Evolutionary conservation across 805 yeast genomes (phyloP), one percentile per base, ranked within the genome.

Genomic region (Blastobotrys chiropterorum): DNA sequence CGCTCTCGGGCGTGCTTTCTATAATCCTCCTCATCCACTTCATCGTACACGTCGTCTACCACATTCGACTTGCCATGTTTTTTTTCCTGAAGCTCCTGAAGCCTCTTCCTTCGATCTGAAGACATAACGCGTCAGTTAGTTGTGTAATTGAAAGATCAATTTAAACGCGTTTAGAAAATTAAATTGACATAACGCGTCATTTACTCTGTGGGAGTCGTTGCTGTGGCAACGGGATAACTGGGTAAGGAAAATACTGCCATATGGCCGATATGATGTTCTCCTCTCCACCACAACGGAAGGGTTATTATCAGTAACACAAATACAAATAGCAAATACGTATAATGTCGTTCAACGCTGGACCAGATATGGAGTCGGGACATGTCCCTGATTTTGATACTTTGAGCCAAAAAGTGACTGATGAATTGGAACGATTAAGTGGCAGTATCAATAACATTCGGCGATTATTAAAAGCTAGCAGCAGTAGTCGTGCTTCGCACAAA

Each of bases 11-110:
- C 87, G 64, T 81, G 86, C 59, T 78, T 78, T 59, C 92, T 75
- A 68, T 81, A 92, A 38, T 83, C 81, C 30, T 77, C 82, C 61
- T 90, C 96, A 63, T 86, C 95, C 3, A 90, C 84, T 62, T 88
- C 90, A 61, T 92, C 97, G 65, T 90, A 94, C 54, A 92, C 76
- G 15, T 73, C 77, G 16, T 72, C 76, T 14, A 74, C 78, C 8
- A 17, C 38, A 17, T 44, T 26, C 3, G n/a, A 14, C 7, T 4
- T 26, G 15, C n/a, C 46, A n/a, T 13, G 15, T 44, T 17, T 20
- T 22, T n/a, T 26, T 26, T 26, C 34, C 34, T 26, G 34, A 11
- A 26, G 34, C 11, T 16, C 44, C 16, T 20, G 17, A 5, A 42
- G 44, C 44, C 20, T 13, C 16, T 42, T 42, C 26, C 16, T 11